phyloP scores from a whole-genome alignment of 129 eudicot species.

The Chrysanthemum seticuspe region DNA sequence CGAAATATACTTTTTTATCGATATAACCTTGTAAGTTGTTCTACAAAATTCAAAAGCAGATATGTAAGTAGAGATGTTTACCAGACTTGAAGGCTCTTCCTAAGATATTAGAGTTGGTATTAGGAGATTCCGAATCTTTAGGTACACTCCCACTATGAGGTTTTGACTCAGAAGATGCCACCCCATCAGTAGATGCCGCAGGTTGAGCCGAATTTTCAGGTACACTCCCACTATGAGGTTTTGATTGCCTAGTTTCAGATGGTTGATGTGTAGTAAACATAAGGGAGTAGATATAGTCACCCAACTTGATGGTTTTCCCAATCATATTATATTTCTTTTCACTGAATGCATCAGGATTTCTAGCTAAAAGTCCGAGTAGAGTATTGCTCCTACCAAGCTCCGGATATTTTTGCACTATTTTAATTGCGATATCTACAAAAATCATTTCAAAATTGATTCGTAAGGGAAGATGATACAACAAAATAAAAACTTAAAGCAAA shows the following conservation, averaged over 20 bases:
- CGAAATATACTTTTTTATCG: too few relatives aligned
- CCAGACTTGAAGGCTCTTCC: neutral
- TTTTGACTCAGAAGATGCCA: neutral
- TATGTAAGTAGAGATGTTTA: neutral
- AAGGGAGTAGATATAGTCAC: too few relatives aligned
- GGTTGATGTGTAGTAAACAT: too few relatives aligned
- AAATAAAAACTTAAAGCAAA: neutral
- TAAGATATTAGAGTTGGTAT: constrained; percentile 1
- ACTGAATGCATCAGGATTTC: neutral
- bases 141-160: too few relatives aligned
- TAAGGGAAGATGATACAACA: neutral
- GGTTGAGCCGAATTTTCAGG: too few relatives aligned
- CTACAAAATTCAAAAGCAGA: neutral
- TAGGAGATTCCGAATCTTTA: neutral
- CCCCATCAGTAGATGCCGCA: too few relatives aligned
- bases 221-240: too few relatives aligned
- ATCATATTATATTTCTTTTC: constrained; percentile 2
- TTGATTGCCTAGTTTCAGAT: too few relatives aligned
- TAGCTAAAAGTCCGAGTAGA: constrained; percentile 24
- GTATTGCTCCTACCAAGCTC: constrained; percentile 20
- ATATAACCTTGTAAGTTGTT: too few relatives aligned
- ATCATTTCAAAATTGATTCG: neutral
- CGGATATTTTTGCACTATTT: constrained; percentile 29
- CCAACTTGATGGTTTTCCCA: too few relatives aligned
- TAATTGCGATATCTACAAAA: constrained; percentile 37